Percentiles rank a stretch among this genome's conserved stretches.
Evolutionary conservation across 345 rosid species (phyloP).

Genomic region (Leavenworthia alabamica): DNA sequence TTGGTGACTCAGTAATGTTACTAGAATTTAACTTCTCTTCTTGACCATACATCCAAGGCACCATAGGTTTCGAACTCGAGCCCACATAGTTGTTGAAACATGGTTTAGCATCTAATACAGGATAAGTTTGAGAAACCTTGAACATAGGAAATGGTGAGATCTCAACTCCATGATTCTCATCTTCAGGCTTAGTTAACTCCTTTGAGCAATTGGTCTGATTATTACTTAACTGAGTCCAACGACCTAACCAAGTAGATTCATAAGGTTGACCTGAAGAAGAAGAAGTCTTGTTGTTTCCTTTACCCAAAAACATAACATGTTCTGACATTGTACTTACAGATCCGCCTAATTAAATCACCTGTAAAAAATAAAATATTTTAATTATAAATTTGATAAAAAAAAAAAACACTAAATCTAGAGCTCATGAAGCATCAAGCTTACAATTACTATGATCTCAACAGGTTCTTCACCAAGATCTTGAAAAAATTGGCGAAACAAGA

Average conservation of each 20-base stretch:
- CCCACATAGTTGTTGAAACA: conserved; percentile 30
- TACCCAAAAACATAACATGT: conserved; percentile 15
- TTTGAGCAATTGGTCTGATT: neutral
- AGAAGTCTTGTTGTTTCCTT: conserved; percentile 15
- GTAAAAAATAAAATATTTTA: neutral
- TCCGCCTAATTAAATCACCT: conserved; percentile 10
- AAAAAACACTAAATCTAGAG: neutral
- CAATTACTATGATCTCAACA: neutral
- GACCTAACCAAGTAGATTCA: conserved; percentile 68
- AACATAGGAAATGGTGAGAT: conserved; percentile 24
- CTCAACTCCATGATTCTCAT: conserved; percentile 13
- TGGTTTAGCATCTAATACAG: conserved; percentile 19
- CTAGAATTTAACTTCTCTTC: conserved; percentile 16
- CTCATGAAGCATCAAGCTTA: conserved; percentile 1
- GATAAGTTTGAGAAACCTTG: conserved; percentile 25
- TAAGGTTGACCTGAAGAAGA: conserved; percentile 25
- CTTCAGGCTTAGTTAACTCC: conserved; percentile 10
- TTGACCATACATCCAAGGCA: conserved; percentile 19
- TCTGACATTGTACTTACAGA: conserved; percentile 25
- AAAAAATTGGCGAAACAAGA: neutral
- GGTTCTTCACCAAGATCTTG: neutral
- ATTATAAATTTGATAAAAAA: neutral
- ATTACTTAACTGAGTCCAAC: conserved; percentile 28
- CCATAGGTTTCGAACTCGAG: conserved; percentile 42
- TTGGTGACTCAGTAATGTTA: conserved; percentile 28